These are phyloP conservation scores for Xylaria hypoxylon DNA, from an alignment of 2,329 filamentous ascomycete species.

Conservation along the genomic window DNA sequence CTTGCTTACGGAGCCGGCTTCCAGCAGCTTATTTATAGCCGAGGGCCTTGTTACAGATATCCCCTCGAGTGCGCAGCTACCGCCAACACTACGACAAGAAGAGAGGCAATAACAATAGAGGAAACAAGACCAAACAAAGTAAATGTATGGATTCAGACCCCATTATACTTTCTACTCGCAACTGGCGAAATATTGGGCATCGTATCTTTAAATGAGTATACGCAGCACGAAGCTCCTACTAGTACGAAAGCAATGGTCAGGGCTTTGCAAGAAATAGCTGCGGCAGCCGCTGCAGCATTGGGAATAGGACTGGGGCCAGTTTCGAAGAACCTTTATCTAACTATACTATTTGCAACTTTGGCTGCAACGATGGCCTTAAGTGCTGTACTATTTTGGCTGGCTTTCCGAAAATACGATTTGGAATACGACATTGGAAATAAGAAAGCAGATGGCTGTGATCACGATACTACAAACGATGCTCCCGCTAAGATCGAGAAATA, in stretches of 20 bases:
- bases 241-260: slow-evolving; percentile 12
- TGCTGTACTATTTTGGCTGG: not conserved
- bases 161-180: slow-evolving; percentile 1
- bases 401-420: not conserved
- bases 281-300: not conserved
- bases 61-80: slow-evolving; percentile 24
- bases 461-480: too few relatives aligned
- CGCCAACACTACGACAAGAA: not conserved
- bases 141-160: slow-evolving; percentile 12
- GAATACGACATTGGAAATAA: not conserved
- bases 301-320: slow-evolving; percentile 4
- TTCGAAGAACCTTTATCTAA: slow-evolving; percentile 7
- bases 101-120: not conserved
- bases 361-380: not conserved
- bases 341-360: slow-evolving; percentile 3
- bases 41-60: slow-evolving; percentile 38
- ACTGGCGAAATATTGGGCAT: not conserved
- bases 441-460: too few relatives aligned
- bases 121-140: slow-evolving; percentile 4
- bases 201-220: slow-evolving; percentile 9
- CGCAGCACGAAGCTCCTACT: not conserved
- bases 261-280: slow-evolving; percentile 14
- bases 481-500: too few relatives aligned
- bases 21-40: slow-evolving; percentile 56
- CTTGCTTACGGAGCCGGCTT: slow-evolving; percentile 64